Base-by-base conservation (phyloP, 345 rosid species). In the Corchorus olitorius region DNA sequence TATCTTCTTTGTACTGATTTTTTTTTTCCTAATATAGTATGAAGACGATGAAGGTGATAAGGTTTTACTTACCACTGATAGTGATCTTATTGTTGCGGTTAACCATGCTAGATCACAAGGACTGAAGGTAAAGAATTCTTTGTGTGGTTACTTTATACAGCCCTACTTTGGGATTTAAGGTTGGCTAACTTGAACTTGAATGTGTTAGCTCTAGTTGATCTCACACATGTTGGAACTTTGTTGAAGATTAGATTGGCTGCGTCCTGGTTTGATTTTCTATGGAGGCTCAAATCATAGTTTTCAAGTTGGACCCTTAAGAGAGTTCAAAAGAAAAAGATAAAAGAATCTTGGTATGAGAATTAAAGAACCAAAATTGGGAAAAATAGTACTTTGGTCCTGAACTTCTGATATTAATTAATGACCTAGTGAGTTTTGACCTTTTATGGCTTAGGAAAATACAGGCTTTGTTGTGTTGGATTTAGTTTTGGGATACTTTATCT, bases 21-120 rank as follows among this genome's bases (percentile, higher is more conserved):
- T 13, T 62, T 15, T 46, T 27, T 33, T 22, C 20, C 54, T 65
- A 49, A 35, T 78, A 17, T 58, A 90, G 91, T 97, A 94, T 41
- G 98, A 90, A 80, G 99, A 97, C 22, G 99, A 97, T 58, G 98
- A 97, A 85, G 93, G 97, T 72, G 99, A 97, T 79, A 92, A 88
- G 82, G 93, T 97, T 70, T 76, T 94, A 75, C 89, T 97, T 41
- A 76, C 91, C 41, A 84, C 88, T 48, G 98, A 94, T 50, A 79
- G 77, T 60, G 99, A 97, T 85, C 90, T 97, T 80, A 74, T 85
- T 72, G 83, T 92, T 81, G 97, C 97, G 34, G 84, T 91, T 53
- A 78, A 74, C 76, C 88, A 89, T 71, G 92, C 97, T 45, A 89
- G 91, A 84, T 88, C 93, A 41, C 37, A 63, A 6, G 95, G 94